Base-by-base conservation (phyloP, 306 rosid species). In the Trifolium pratense region DNA sequence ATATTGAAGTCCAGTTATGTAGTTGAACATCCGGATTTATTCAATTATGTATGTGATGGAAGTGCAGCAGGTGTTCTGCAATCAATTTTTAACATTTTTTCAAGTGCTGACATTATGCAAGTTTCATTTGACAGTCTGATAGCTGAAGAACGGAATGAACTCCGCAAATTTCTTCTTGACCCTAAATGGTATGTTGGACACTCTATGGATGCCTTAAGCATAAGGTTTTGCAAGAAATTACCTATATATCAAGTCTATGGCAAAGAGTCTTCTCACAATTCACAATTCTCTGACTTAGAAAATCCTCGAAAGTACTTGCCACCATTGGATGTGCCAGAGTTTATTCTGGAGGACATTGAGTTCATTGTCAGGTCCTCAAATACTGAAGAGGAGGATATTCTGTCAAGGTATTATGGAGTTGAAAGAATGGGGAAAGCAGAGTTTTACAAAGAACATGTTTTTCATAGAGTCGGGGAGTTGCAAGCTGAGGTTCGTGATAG, bases 141-240 rank as follows among this genome's bases (percentile, higher is more conserved):
- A 71, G 89, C 75, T 64, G 90, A 85, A 77, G 96, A 93, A 71
- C 85, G 86, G 76, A 84, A 88, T 78, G 90, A 82, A 73, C 94
- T 93, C 74, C 90, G 97, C 21, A 61, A 76, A 69, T 91, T 91
- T 91, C 89, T 93, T 81, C 91, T 93, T 68, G 88, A 93, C 76
- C 89, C 90, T 70, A 91, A 89, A 85, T 93, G 98, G 98, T 93
- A 93, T 83, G 79, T 85, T 84, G 91, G 92, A 61, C 70, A 64
- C 77, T 82, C 76, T 68, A 63, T 93, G 91, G 81, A 80, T 83
- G 96, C 81, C 65, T 68, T 80, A 73, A 80, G 75, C 73, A 65
- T 81, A 74, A 85, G 79, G 57, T 83, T 76, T 68, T 91, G 96
- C 88, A 88, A 68, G 84, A 93, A 77, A 77, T 83, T 93, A 68